Conservation (phyloP, 2,329 filamentous ascomycete genomes). For the Sporothrix brasiliensis region DNA sequence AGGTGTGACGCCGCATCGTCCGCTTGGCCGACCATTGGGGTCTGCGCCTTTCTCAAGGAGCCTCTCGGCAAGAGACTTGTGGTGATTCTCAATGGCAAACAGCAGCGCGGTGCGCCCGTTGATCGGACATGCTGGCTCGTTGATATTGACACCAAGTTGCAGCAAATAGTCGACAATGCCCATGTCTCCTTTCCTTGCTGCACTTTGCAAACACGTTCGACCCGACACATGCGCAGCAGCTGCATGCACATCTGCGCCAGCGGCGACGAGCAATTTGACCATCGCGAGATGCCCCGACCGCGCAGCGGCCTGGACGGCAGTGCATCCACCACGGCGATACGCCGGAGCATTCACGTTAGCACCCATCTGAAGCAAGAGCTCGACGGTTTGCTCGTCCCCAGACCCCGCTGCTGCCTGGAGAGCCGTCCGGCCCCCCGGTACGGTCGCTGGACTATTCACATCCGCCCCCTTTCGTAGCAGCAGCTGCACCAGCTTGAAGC, state of each 20-base stretch:
- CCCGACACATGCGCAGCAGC: not conserved
- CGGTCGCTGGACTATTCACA: not conserved
- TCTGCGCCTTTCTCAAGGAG: constrained; percentile 20
- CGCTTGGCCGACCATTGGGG: not conserved
- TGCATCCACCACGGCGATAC: not conserved
- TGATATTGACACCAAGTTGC: not conserved
- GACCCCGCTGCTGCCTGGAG: constrained; percentile 13
- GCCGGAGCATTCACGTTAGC: constrained; percentile 9
- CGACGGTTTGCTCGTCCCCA: not conserved
- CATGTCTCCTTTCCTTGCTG: not conserved
- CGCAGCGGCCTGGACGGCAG: constrained; percentile 16
- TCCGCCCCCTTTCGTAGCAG: not conserved
- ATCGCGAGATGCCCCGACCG: not conserved
- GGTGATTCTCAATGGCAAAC: not conserved
- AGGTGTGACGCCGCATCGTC: not conserved
- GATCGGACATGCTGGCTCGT: not conserved
- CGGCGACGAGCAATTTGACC: constrained; percentile 8
- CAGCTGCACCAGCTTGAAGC: constrained; percentile 4
- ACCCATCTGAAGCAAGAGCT: constrained; percentile 2
- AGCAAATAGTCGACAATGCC: not conserved
- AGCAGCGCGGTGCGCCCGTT: not conserved
- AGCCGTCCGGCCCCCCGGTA: not conserved
- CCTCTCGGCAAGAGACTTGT: not conserved
- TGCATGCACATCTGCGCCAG: constrained; percentile 13
- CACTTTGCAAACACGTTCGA: constrained; percentile 13